Conservation (phyloP, 1,284 basidiomycete species). For the Veloboletus limbatus region DNA sequence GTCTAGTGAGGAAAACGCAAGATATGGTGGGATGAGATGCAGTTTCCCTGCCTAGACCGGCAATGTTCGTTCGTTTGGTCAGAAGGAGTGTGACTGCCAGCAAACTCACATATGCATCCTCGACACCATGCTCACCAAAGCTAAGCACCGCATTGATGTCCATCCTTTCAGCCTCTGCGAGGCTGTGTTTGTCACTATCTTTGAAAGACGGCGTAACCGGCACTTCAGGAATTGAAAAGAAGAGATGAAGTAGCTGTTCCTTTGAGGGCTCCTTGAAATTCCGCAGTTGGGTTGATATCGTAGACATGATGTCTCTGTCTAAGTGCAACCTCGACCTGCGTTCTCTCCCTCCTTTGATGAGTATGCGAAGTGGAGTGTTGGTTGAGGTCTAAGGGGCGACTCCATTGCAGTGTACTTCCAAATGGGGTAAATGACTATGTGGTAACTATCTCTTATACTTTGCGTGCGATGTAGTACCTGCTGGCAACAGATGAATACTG, state of each 20-base stretch:
- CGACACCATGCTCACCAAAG: slow-evolving; percentile 73
- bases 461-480: no score
- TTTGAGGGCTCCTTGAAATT: slow-evolving; percentile 89
- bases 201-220: slow-evolving; percentile 7
- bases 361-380: not conserved
- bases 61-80: not conserved
- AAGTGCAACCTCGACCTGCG: not conserved
- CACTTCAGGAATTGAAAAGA: slow-evolving; percentile 74
- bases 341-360: not conserved
- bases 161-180: slow-evolving; percentile 62
- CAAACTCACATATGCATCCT: slow-evolving; percentile 87
- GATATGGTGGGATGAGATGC: slow-evolving; percentile 85
- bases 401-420: slow-evolving; percentile 14
- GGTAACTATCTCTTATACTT: no score
- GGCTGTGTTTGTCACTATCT: slow-evolving; percentile 25
- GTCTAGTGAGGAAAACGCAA: slow-evolving; percentile 91
- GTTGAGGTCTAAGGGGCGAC: slow-evolving; percentile 12
- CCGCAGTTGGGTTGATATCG: slow-evolving; percentile 80
- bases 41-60: slow-evolving; percentile 80
- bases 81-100: not conserved
- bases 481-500: no score
- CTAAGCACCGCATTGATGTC: slow-evolving; percentile 91
- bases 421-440: slow-evolving; percentile 16
- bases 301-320: slow-evolving; percentile 52
- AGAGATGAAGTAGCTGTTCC: slow-evolving; percentile 78